Evolutionary conservation across 1,284 basidiomycete genomes (phyloP), one percentile per base, ranked within the genome.

Genomic region (Anthracocystis walkeri): DNA sequence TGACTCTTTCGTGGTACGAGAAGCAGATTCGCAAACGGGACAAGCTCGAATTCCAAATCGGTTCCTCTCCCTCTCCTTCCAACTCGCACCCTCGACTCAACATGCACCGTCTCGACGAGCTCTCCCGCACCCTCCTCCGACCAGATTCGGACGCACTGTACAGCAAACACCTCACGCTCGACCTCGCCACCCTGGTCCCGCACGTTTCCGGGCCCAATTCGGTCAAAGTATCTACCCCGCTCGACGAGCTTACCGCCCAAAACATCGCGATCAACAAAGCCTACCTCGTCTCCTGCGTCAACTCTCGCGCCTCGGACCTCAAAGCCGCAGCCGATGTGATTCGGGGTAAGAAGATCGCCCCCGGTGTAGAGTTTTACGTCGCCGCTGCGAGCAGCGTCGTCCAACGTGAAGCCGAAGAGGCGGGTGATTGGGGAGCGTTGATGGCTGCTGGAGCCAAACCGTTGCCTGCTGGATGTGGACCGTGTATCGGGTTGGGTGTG

Each of bases 281-380:
- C 0, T 99, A 99, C 87, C 92, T 99, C 57, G 94, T 99, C 51
- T 95, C 93, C 72, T 99, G 96, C 86, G 98, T 97, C 74, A 99
- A 99, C 87, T 95, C 96, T 5, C 93, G 97, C 44, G 92, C 93
- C 0, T 97, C 95, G 0, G 96, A 99, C 82, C 92, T 99, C 68
- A 90, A 93, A 16, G 92, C 94, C 0, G 96, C 96, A 0, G 97
- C 96, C 0, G 89, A 90, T 12, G 95, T 98, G 23, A 89, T 99
- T 79, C 89, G 90, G 55, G 94, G 93, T 11, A 90, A 91, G 82
- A 93, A 91, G 82, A 90, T 99, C 54, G 93, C 95, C 0, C 56
- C 58, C 2, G 93, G 93, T 10, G 96, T 99, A 50, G 93, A 98
- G 79, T 98, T 99, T 84, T 99, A 98, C 87, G 91, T 99, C 72